Evolutionary conservation across 2,329 filamentous ascomycete species (phyloP).

Genomic region (Drechslerella stenobrocha): DNA sequence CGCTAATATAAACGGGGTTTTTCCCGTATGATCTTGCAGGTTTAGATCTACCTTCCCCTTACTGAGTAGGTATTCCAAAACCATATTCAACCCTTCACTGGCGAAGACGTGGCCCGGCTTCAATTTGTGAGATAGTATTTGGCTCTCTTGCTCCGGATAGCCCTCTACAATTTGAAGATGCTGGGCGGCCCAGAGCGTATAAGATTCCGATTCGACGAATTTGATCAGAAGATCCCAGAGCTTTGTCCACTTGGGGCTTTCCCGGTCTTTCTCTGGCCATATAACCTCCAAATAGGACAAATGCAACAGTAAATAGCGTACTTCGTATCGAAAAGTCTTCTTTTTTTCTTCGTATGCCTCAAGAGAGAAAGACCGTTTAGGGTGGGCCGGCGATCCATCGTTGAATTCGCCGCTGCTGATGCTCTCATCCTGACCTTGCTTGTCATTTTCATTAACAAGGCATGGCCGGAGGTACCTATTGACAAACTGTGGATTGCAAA

Average conservation of each 20-base stretch:
- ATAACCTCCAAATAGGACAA: conserved; percentile 14
- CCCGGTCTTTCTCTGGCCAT: conserved; percentile 33
- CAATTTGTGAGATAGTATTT: not conserved
- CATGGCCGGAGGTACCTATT: conserved; percentile 16
- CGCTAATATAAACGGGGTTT: conserved; percentile 14
- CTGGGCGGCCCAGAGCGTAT: conserved; percentile 8
- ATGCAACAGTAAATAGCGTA: conserved; percentile 4
- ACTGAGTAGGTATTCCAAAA: conserved; percentile 21
- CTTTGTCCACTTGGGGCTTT: conserved; percentile 28
- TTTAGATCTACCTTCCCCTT: conserved; percentile 20
- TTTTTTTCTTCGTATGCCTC: conserved; percentile 27
- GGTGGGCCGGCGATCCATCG: not conserved
- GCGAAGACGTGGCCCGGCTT: conserved; percentile 21
- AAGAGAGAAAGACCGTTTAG: conserved; percentile 16
- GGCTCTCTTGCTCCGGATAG: conserved; percentile 2
- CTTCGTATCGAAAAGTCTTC: conserved; percentile 18
- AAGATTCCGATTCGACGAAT: conserved; percentile 5
- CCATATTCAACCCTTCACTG: not conserved
- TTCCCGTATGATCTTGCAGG: not conserved
- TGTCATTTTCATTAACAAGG: not conserved
- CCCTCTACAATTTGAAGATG: conserved; percentile 11
- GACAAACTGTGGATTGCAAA: conserved; percentile 24
- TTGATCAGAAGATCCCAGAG: conserved; percentile 12
- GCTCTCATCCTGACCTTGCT: not conserved
- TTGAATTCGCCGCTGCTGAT: not conserved